Evolutionary conservation across 179 eudicot genomes (phyloP).

Genomic region (Spergularia azorica): DNA sequence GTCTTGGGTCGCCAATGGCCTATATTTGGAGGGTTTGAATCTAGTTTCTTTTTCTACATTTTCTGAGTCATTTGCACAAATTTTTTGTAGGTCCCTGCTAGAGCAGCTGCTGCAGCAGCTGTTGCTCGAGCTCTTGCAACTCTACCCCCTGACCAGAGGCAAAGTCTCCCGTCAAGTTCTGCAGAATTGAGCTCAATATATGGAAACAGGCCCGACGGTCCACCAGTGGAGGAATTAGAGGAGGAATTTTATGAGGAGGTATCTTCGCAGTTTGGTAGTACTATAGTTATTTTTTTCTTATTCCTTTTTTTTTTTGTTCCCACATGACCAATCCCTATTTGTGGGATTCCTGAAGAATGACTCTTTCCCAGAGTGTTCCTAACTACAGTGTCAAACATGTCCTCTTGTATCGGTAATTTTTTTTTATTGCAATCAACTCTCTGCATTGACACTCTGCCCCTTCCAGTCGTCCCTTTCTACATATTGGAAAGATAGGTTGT

Average conservation of each 20-base stretch:
- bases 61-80: not conserved
- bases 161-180: constrained; percentile 74
- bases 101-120: constrained; percentile 98
- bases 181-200: constrained; percentile 85
- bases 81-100: constrained; percentile 78
- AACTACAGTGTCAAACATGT: not conserved
- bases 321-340: not conserved
- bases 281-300: not conserved
- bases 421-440: not conserved
- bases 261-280: constrained; percentile 21
- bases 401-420: not conserved
- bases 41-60: not conserved
- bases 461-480: not conserved
- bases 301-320: no score
- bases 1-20: not conserved
- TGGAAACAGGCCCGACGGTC: constrained; percentile 61
- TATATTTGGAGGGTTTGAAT: not conserved
- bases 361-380: not conserved
- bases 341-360: not conserved
- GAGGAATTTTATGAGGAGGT: constrained; percentile 95
- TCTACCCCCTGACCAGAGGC: constrained; percentile 84
- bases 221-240: constrained; percentile 76
- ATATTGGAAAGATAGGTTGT: not conserved
- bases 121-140: constrained; percentile 97
- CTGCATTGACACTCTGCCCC: not conserved